Evolutionary conservation across 495 filamentous ascomycete species (phyloP).

Genomic region (Diplogelasinospora grovesii): DNA sequence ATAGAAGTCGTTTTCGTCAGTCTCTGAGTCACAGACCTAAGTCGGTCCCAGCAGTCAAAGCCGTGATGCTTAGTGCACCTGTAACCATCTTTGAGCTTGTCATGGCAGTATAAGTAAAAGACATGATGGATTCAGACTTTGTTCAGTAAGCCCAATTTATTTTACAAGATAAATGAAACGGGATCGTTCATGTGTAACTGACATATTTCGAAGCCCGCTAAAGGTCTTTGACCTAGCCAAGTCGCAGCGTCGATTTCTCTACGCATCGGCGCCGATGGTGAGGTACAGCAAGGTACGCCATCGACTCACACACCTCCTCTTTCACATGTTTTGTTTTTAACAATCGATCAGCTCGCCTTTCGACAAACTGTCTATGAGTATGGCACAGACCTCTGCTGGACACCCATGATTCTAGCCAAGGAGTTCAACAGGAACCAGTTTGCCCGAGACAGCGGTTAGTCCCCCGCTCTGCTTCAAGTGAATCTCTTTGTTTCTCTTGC

Average conservation of each 20-base stretch:
- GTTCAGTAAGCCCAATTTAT: constrained; percentile 19
- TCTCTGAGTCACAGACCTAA: too few species aligned
- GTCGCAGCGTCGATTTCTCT: constrained; percentile 43
- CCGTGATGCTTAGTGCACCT: too few species aligned
- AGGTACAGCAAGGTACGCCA: constrained; percentile 50
- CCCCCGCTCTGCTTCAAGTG: constrained; percentile 9
- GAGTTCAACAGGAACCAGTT: constrained; percentile 56
- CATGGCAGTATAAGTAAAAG: constrained; percentile 3
- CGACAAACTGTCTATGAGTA: constrained; percentile 53
- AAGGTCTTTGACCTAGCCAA: constrained; percentile 52
- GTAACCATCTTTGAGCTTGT: not conserved
- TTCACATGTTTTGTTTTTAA: not conserved
- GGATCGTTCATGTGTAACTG: not conserved
- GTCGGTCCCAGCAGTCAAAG: too few species aligned
- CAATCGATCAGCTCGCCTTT: constrained; percentile 47
- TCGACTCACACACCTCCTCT: not conserved
- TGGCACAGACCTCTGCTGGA: constrained; percentile 58
- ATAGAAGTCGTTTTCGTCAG: too few species aligned
- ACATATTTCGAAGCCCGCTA: constrained; percentile 39
- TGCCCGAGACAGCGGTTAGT: constrained; percentile 53
- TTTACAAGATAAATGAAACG: not conserved
- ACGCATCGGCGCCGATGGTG: constrained; percentile 63
- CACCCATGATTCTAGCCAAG: constrained; percentile 66
- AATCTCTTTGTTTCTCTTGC: not conserved
- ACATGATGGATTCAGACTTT: constrained; percentile 5